Evolutionary conservation across 106 monocot genomes (phyloP).

Genomic region (Hemerocallis citrina): DNA sequence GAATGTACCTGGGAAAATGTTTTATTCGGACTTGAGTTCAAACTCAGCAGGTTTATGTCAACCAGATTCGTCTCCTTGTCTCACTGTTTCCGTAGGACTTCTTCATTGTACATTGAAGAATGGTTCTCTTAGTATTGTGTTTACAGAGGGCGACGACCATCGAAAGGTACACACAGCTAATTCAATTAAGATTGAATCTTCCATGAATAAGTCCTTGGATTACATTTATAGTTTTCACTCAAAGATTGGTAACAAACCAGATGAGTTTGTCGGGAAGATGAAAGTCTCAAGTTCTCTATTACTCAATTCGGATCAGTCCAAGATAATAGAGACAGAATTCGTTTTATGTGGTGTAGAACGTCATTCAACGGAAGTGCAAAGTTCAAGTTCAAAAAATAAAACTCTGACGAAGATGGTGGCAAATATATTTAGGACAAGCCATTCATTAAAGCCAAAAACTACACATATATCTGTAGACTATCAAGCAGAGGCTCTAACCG

Average conservation of each 20-base stretch:
- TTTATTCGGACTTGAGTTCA: constrained; percentile 14
- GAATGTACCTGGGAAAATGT: constrained; percentile 9
- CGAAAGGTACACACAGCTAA: constrained; percentile 29
- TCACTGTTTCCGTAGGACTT: constrained; percentile 30
- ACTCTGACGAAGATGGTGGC: constrained; percentile 33
- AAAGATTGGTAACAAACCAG: not conserved
- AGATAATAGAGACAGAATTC: constrained; percentile 54
- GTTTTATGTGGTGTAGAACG: constrained; percentile 48
- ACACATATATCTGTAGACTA: constrained; percentile 7
- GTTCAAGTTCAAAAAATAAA: constrained; percentile 23
- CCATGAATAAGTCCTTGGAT: constrained; percentile 29
- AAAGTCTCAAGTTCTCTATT: constrained; percentile 54
- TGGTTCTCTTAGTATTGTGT: constrained; percentile 38
- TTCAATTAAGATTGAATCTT: constrained; percentile 27
- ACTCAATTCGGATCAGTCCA: constrained; percentile 21
- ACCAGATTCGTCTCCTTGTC: constrained; percentile 7
- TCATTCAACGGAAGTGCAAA: constrained; percentile 18
- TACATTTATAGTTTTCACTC: constrained; percentile 54
- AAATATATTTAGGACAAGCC: constrained; percentile 26
- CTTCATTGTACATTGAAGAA: constrained; percentile 37
- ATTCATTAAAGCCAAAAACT: constrained; percentile 22
- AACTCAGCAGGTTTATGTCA: constrained; percentile 20
- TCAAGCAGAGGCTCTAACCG: constrained; percentile 9
- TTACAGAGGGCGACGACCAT: constrained; percentile 21
- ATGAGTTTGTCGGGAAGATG: constrained; percentile 58